Evolutionary conservation across 2,329 filamentous ascomycete genomes (phyloP).

Genomic region (Endocalyx cinctus): DNA sequence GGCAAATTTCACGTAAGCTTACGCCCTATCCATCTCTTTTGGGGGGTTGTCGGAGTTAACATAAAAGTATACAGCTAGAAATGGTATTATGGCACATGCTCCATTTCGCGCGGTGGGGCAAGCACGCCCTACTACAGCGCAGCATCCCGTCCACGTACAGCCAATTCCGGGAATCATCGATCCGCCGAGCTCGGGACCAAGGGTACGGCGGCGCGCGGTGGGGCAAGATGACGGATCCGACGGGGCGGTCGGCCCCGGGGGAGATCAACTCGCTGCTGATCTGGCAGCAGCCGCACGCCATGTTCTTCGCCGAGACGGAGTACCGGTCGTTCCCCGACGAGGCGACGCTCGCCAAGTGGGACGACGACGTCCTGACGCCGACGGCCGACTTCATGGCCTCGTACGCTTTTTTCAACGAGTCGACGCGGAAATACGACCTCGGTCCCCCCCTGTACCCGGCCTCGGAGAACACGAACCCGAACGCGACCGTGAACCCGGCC

Average conservation of each 20-base stretch:
- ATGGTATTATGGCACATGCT: conserved; percentile 51
- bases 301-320: conserved; percentile 56
- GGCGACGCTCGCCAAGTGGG: conserved; percentile 47
- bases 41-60: no score
- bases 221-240: conserved; percentile 55
- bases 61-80: conserved; percentile 39
- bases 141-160: conserved; percentile 42
- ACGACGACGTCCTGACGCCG: conserved; percentile 45
- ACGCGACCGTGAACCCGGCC: conserved; percentile 51
- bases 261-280: conserved; percentile 58
- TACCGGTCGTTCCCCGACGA: conserved; percentile 41
- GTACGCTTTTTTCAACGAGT: conserved; percentile 50
- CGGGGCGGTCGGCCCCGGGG: conserved; percentile 50
- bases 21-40: no score
- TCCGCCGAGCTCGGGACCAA: conserved; percentile 32
- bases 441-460: conserved; percentile 42
- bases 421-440: conserved; percentile 46
- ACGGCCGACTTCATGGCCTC: conserved; percentile 57
- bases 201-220: conserved; percentile 40
- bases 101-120: conserved; percentile 47
- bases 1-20: conserved; percentile 46
- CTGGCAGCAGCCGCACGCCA: conserved; percentile 59
- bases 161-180: conserved; percentile 37
- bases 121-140: conserved; percentile 39
- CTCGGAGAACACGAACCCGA: conserved; percentile 55